Evolutionary conservation across 352 stramenopile genomes (phyloP), one percentile per base, ranked within the genome.

Genomic region (Phytophthora pinifolia): DNA sequence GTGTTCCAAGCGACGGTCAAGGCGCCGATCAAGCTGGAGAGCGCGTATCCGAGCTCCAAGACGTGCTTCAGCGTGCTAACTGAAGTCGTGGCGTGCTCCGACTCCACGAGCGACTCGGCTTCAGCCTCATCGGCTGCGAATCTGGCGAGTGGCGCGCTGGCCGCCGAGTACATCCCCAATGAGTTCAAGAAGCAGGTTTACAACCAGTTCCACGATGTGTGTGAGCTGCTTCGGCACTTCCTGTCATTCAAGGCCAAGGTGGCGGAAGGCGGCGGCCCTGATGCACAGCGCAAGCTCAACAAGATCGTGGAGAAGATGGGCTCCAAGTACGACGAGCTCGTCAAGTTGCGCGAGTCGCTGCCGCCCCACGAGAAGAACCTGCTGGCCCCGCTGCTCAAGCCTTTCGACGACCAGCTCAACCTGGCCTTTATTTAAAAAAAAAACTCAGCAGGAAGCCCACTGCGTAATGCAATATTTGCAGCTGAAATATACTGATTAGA

Each of bases 141-240:
- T 38, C 53, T 87, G 12, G 67, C 72, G 14, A 77, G 69, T 30
- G 79, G 79, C 9, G 74, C 74, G 1, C 67, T 86, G 44, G 76
- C 79, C 1, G 79, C 83, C 5, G 79, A 89, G 39, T 88, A 74
- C 43, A 93, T 93, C 52, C 83, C 83, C 29, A 89, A 76, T 34
- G 82, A 95, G 36, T 93, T 93, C 61, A 93, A 93, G 65, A 91
- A 90, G 56, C 78, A 91, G 46, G 70, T 95, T 34, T 91, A 89
- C 76, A 85, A 82, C 39, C 82, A 92, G 48, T 93, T 92, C 55
- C 83, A 93, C 62, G 81, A 93, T 47, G 83, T 93, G 48, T 85
- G 74, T 32, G 85, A 95, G 50, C 32, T 95, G 34, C 54, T 95
- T 48, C 81, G 85, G 25, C 85, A 95, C 57, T 95, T 92, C 33